Conservation (phyloP, 257 asterid genomes). For the Agastache rugosa region DNA sequence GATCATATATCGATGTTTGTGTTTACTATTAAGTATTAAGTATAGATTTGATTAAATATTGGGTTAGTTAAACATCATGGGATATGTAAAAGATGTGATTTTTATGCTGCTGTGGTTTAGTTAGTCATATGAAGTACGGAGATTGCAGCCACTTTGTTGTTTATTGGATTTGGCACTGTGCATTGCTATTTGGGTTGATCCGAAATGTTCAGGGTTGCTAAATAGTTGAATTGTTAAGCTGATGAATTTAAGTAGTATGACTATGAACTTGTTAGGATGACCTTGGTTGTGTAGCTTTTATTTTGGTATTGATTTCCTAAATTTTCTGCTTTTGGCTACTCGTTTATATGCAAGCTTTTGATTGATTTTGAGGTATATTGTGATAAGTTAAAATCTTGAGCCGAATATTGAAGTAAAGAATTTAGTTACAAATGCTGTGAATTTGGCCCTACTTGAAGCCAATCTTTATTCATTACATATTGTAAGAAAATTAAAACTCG, state of each 20-base stretch:
- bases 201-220: slow-evolving; percentile 13
- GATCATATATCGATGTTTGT: slow-evolving; percentile 37
- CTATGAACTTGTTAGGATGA: slow-evolving; percentile 7
- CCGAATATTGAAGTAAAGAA: not conserved
- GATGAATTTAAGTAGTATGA: not conserved
- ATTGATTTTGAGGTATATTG: not conserved
- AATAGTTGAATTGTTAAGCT: slow-evolving; percentile 16
- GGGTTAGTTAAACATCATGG: slow-evolving; percentile 7
- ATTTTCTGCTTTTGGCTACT: not conserved
- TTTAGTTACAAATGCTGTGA: not conserved
- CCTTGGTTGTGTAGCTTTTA: not conserved
- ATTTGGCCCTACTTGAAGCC: not conserved
- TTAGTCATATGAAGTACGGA: slow-evolving; percentile 8
- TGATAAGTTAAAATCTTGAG: slow-evolving; percentile 5
- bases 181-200: slow-evolving; percentile 32
- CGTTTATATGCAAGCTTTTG: slow-evolving; percentile 11
- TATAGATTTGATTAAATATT: slow-evolving; percentile 30
- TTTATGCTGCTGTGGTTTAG: slow-evolving; percentile 24
- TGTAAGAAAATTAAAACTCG: slow-evolving; percentile 1
- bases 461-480: not conserved
- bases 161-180: slow-evolving; percentile 29
- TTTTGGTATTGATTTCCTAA: not conserved
- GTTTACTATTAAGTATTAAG: not conserved
- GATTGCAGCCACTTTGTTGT: slow-evolving; percentile 14
- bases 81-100: slow-evolving; percentile 26